Evolutionary conservation across 169 alveolate genomes (phyloP).

Genomic region (Plasmodium vivax): DNA sequence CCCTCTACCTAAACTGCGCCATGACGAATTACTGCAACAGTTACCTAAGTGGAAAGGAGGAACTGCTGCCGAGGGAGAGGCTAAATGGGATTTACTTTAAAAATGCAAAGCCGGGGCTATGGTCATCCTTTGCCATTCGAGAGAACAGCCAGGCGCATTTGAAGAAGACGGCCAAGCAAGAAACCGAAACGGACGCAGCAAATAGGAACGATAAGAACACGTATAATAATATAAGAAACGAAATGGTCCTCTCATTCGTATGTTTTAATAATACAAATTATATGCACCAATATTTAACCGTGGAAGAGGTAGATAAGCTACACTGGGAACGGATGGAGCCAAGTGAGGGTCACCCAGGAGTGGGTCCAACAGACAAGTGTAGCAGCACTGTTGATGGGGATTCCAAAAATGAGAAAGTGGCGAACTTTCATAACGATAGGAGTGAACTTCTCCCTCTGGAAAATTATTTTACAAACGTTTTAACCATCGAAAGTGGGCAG

Average conservation of each 20-base stretch:
- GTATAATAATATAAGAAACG: constrained; percentile 31
- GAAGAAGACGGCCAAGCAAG: neutral
- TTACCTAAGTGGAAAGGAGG: constrained; percentile 50
- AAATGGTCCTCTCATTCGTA: constrained; percentile 40
- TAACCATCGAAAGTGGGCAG: constrained; percentile 77
- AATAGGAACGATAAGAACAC: neutral
- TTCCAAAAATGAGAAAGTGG: neutral
- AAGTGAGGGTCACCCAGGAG: constrained; percentile 44
- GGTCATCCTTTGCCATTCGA: constrained; percentile 75
- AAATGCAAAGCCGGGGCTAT: constrained; percentile 63
- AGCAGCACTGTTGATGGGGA: neutral
- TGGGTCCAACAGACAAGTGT: neutral
- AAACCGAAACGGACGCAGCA: neutral
- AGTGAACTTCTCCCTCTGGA: neutral
- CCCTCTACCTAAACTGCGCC: constrained; percentile 51
- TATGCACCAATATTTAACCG: constrained; percentile 57
- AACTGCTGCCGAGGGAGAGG: constrained; percentile 34
- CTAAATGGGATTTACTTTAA: constrained; percentile 57
- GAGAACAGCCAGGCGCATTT: constrained; percentile 4
- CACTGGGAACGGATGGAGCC: constrained; percentile 77
- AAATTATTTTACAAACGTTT: constrained; percentile 63
- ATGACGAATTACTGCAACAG: constrained; percentile 59
- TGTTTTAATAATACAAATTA: constrained; percentile 61
- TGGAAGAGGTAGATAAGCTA: constrained; percentile 40
- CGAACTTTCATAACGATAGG: neutral